These are phyloP conservation scores for Westerdykella aurantiaca DNA, from an alignment of 2,329 filamentous ascomycete species.

Conservation along the genomic window DNA sequence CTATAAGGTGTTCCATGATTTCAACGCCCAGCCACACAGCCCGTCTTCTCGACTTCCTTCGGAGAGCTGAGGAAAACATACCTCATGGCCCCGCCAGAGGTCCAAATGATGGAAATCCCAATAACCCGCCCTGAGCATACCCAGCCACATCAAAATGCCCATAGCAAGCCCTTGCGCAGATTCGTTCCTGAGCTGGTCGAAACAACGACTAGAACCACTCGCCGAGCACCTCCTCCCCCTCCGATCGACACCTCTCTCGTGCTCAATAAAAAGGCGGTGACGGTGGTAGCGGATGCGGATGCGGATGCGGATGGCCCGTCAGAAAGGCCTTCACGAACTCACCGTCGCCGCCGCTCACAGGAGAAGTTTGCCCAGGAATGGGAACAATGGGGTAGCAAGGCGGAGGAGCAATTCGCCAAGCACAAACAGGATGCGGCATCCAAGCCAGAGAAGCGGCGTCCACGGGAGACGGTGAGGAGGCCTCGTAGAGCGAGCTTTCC, in stretches of 20 bases:
- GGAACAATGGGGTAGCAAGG: conserved; percentile 17
- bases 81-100: conserved; percentile 2
- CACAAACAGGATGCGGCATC: conserved; percentile 7
- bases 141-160: conserved; percentile 42
- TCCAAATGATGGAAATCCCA: conserved; percentile 53
- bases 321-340: conserved; percentile 38
- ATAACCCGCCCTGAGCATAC: conserved; percentile 65
- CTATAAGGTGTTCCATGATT: conserved; percentile 16
- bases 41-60: conserved; percentile 38
- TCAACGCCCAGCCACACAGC: conserved; percentile 7
- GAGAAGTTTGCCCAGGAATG: conserved; percentile 25
- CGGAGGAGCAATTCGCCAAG: conserved; percentile 3
- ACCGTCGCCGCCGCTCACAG: conserved; percentile 16
- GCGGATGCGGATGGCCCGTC: conserved; percentile 37
- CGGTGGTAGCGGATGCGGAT: conserved; percentile 45
- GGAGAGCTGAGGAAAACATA: not conserved
- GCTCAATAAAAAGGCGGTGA: conserved; percentile 46
- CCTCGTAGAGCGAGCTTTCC: conserved; percentile 62
- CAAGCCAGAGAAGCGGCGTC: conserved; percentile 23
- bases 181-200: conserved; percentile 30
- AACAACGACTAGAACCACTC: conserved; percentile 19
- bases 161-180: conserved; percentile 18
- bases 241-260: conserved; percentile 61
- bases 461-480: conserved; percentile 65
- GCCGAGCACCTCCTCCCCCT: conserved; percentile 57